A percentile compares a stretch with the other conserved stretches of the same genome.
These are phyloP conservation scores for Emericellopsis atlantica DNA, from an alignment of 2,329 filamentous ascomycete species.

Conservation along the genomic window DNA sequence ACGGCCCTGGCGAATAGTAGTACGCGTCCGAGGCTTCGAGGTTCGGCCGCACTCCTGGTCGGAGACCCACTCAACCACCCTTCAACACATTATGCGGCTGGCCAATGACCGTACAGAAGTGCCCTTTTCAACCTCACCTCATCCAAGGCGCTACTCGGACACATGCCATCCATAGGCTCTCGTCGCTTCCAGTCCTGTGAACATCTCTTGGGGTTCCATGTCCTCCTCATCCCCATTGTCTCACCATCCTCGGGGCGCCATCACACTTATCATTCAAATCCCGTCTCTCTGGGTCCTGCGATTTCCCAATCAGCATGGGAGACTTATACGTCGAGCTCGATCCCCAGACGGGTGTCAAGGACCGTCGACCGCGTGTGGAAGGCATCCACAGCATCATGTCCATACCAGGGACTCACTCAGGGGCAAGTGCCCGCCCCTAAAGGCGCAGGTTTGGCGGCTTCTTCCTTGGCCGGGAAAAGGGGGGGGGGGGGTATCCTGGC, in stretches of 20 bases:
- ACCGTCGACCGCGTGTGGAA: too few species aligned
- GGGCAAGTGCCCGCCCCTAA: background rate
- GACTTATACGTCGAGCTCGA: constrained; percentile 5
- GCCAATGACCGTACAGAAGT: constrained; percentile 11
- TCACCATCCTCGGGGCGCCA: constrained; percentile 15
- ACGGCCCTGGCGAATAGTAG: background rate
- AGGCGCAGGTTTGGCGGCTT: background rate
- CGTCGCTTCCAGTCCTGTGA: constrained; percentile 12
- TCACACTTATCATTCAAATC: too few species aligned
- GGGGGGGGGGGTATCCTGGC: too few species aligned
- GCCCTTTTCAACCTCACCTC: constrained; percentile 9
- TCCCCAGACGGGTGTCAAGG: background rate
- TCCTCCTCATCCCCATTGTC: constrained; percentile 25
- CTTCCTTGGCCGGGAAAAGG: background rate
- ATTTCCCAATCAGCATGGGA: constrained; percentile 14
- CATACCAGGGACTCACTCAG: background rate
- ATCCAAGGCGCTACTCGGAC: constrained; percentile 2
- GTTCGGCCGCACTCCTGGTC: background rate
- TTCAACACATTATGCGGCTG: background rate
- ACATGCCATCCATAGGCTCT: constrained; percentile 16
- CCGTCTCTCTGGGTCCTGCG: background rate
- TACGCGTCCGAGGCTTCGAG: background rate
- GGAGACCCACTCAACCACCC: background rate
- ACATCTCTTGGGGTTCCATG: constrained; percentile 32
- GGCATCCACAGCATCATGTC: too few species aligned